Conservation (phyloP, 345 rosid species). For the Euphorbia pulcherrima region DNA sequence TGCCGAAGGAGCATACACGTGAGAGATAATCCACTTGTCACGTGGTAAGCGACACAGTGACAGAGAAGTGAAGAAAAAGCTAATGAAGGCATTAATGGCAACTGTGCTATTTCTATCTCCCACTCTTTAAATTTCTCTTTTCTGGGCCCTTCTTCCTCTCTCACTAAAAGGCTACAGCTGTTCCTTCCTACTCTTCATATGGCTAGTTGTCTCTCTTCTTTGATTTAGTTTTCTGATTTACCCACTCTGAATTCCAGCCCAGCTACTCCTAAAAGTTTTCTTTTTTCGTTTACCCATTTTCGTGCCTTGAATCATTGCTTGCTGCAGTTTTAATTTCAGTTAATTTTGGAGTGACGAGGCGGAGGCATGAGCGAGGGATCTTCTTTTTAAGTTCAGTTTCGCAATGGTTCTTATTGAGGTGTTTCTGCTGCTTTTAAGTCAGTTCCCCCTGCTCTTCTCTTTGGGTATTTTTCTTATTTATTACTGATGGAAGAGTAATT, state of each 20-base stretch:
- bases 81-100: conserved; percentile 31
- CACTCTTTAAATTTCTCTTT: conserved; percentile 5
- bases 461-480: conserved; percentile 27
- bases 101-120: conserved; percentile 15
- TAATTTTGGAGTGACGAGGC: not conserved
- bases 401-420: conserved; percentile 24
- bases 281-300: not conserved
- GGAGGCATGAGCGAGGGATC: conserved; percentile 39
- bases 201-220: conserved; percentile 13
- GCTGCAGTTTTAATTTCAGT: not conserved
- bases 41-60: not conserved
- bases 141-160: conserved; percentile 22
- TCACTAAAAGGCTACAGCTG: conserved; percentile 23
- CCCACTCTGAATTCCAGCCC: conserved; percentile 21
- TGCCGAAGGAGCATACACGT: not conserved
- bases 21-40: not conserved
- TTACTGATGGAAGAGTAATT: conserved; percentile 28
- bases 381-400: conserved; percentile 24
- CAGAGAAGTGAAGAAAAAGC: conserved; percentile 10
- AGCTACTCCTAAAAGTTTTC: not conserved
- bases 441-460: conserved; percentile 25
- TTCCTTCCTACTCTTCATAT: conserved; percentile 22
- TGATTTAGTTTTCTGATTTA: conserved; percentile 1
- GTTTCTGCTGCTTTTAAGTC: conserved; percentile 36
- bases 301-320: not conserved